Conservation (phyloP, 331 rosid species). For the Erythrophleum ivorense region DNA sequence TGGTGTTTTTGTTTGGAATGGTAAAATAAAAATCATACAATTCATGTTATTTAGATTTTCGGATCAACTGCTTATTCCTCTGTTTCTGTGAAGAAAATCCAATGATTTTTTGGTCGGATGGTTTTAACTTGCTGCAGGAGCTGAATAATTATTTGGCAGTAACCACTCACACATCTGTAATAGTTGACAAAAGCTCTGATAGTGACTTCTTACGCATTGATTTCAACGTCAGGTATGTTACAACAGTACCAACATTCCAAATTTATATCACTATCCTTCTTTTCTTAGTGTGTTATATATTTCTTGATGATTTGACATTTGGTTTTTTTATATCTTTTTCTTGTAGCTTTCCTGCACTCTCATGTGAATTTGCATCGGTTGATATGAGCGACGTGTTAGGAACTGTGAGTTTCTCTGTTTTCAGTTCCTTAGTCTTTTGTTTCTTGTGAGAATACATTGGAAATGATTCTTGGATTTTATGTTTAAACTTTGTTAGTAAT, state of each 20-base stretch:
- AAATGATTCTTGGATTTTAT: no score
- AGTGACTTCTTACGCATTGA: no score
- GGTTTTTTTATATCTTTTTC: conserved; percentile 40
- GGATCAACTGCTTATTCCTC: conserved; percentile 12
- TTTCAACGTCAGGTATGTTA: conserved; percentile 78
- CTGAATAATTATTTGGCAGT: conserved; percentile 71
- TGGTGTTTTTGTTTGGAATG: conserved; percentile 95
- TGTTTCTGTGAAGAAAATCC: not conserved
- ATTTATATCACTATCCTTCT: conserved; percentile 21
- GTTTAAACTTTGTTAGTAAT: no score
- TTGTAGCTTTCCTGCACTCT: conserved; percentile 85
- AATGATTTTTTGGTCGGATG: not conserved
- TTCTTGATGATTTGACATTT: conserved; percentile 26
- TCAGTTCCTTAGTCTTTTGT: conserved; percentile 20
- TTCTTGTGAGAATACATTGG: no score
- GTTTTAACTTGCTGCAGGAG: conserved; percentile 59
- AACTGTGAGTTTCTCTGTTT: conserved; percentile 72
- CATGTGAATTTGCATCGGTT: conserved; percentile 92
- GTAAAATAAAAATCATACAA: conserved; percentile 38
- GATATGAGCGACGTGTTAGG: conserved; percentile 86
- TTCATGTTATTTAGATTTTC: conserved; percentile 16
- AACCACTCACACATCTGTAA: conserved; percentile 81
- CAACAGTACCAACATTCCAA: not conserved
- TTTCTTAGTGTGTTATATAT: conserved; percentile 14
- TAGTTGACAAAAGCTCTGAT: conserved; percentile 85